These are phyloP conservation scores for Litchi chinensis DNA, from an alignment of 345 rosid species.

Conservation along the genomic window DNA sequence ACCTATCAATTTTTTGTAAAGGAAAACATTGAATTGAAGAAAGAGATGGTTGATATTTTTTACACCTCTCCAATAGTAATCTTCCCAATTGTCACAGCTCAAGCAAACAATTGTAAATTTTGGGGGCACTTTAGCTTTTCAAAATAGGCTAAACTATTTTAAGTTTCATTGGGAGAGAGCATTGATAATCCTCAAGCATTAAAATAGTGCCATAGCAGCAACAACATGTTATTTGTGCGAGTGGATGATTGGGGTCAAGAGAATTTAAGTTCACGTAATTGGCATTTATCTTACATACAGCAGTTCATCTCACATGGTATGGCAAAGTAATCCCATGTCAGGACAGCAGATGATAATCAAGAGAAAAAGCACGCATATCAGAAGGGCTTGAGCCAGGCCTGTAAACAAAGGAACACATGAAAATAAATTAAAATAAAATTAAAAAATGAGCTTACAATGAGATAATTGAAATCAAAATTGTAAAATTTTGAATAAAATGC, in stretches of 20 bases:
- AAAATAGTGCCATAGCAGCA: background rate
- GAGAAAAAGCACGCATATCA: slow-evolving; percentile 72
- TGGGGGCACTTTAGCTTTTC: background rate
- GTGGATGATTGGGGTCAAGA: background rate
- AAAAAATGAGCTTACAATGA: slow-evolving; percentile 6
- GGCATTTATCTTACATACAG: background rate
- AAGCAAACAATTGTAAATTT: background rate
- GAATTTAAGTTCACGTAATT: background rate
- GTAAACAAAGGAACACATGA: slow-evolving; percentile 26
- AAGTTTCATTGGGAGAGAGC: background rate
- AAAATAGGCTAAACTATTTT: background rate
- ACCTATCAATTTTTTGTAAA: background rate
- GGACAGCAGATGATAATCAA: slow-evolving; percentile 75
- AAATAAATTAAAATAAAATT: background rate
- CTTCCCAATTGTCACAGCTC: background rate
- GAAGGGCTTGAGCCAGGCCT: slow-evolving; percentile 96
- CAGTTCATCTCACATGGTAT: background rate
- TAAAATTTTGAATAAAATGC: background rate
- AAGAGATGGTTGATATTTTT: background rate
- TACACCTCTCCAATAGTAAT: background rate
- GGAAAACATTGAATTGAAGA: background rate
- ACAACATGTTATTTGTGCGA: background rate
- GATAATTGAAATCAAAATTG: background rate
- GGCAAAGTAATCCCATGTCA: slow-evolving; percentile 38
- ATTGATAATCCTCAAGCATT: background rate